Evolutionary conservation across 805 yeast genomes (phyloP), one percentile per base, ranked within the genome.

Genomic region (Yarrowia keelungensis): DNA sequence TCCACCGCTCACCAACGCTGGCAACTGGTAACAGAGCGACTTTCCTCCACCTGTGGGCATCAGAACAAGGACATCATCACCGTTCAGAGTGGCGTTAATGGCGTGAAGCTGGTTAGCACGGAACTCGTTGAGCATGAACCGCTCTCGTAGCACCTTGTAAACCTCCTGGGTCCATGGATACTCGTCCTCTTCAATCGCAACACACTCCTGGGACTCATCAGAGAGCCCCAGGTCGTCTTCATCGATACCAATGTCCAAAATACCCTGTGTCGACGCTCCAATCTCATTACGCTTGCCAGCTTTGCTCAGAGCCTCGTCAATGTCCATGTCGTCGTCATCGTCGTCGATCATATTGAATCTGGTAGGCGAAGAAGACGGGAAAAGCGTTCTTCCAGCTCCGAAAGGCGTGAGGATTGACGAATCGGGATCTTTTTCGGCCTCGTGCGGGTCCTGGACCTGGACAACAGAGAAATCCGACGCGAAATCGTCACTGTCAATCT

Each of bases 1-100:
- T 1, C 97, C 97, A 1, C 88, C 82, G 50, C 83, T 81, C 1
- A 94, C 87, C 53, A 95, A 81, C 0, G 99, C 97, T 0, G 99
- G 98, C 45, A 95, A 81, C 78, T 95, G 99, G 78, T 93, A 95
- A 76, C 99, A 95, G 39, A 95, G 79, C 0, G 98, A 93, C 76
- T 95, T 95, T 64, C 99, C 99, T 64, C 99, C 99, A 46, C 99
- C 99, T 0, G 99, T 95, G 0, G 99, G 99, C 97, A 95, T 94
- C 73, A 95, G 81, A 1, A 95, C 98, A 79, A 95, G 92, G 0
- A 91, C 97, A 77, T 95, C 99, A 53, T 84, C 83, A 0, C 97
- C 97, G 5, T 84, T 56, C 75, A 39, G 91, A 2, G 84, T 88
- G 1, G 97, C 88, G 73, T 89, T 87, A 7, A 95, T 85, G 0